Evolutionary conservation across 1,139 yeast genomes (phyloP), one percentile per base, ranked within the genome.

Genomic region (Pichia sp.): DNA sequence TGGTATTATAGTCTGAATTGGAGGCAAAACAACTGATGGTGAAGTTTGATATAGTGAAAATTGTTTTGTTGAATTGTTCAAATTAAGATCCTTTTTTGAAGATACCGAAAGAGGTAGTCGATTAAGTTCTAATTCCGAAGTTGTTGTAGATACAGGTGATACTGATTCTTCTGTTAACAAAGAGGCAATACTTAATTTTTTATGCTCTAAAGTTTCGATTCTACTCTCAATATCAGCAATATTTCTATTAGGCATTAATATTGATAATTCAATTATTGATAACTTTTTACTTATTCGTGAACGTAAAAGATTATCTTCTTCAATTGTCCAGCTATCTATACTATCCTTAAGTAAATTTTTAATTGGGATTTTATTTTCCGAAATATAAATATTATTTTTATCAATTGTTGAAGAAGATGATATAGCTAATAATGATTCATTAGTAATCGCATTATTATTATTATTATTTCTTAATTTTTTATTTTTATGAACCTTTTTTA

Each of bases 161-260:
- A 38, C 40, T 12, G 35, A 9, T 16, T 26, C 32, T 12, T 37
- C 40, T 7, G 42, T 35, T 20, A 53, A 29, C n/a, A 50, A 37
- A 6, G 58, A 53, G 6, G 42, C 41, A 31, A 52, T 50, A 35
- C 55, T 52, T 8, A 55, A 27, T 30, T 51, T 49, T 31, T 42
- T 46, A 8, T 45, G 66, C 49, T 78, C 84, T 42, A 84, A 64
- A 46, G 75, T 69, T 46, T 71, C 76, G 23, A 83, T 74, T 49
- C 95, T 71, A 31, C 75, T 64, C 71, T 78, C 71, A 33, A 86
- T 86, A 54, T 85, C 94, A n/a, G 72, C 72, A 58, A 83, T 92
- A 0, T 92, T 73, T 51, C 87, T 73, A 50, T 76, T 78, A 6
- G 92, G 90, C 40, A 87, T 68, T 41, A 87, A 65, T 35, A 87